phyloP scores from a whole-genome alignment of 495 filamentous ascomycete species.

The Penicillium ucsense region DNA sequence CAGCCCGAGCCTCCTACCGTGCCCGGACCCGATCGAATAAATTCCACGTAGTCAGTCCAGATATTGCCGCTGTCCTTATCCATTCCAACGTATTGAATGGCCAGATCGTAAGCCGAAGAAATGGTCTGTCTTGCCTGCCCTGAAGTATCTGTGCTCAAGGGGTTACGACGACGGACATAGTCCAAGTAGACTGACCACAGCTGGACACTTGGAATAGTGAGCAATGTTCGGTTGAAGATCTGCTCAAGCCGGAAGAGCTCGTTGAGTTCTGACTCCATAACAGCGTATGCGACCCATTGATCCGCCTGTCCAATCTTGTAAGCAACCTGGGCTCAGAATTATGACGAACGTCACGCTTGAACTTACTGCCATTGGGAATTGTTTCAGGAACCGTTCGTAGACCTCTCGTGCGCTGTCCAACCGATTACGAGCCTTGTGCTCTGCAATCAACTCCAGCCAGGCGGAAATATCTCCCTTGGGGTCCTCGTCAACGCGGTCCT shows the following conservation, averaged over 20 bases:
- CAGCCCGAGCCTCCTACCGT: conserved; percentile 73
- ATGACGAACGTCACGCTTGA: not conserved
- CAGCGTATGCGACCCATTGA: conserved; percentile 74
- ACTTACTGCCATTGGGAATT: conserved; percentile 86
- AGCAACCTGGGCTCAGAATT: not conserved
- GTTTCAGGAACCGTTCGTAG: conserved; percentile 75
- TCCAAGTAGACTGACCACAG: conserved; percentile 93
- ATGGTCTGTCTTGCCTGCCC: conserved; percentile 68
- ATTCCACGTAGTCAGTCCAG: conserved; percentile 89
- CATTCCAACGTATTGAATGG: conserved; percentile 78
- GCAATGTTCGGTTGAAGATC: conserved; percentile 68
- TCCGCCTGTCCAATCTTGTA: conserved; percentile 54
- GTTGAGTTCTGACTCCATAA: conserved; percentile 78
- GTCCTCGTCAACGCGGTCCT: conserved; percentile 84
- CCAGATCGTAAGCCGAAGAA: conserved; percentile 78
- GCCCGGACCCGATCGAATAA: conserved; percentile 78
- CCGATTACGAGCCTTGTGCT: conserved; percentile 73
- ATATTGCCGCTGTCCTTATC: conserved; percentile 86
- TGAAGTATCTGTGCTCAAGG: conserved; percentile 67
- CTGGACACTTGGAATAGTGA: conserved; percentile 64
- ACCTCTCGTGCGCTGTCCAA: conserved; percentile 68
- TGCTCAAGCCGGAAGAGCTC: conserved; percentile 67
- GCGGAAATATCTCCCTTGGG: conserved; percentile 83
- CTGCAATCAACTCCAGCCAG: conserved; percentile 77
- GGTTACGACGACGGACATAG: conserved; percentile 85